Percentiles rank a stretch among this genome's conserved stretches.
Evolutionary conservation across 768 basidiomycete genomes (phyloP).

Genomic region (Agaricus sinodeliciosus): DNA sequence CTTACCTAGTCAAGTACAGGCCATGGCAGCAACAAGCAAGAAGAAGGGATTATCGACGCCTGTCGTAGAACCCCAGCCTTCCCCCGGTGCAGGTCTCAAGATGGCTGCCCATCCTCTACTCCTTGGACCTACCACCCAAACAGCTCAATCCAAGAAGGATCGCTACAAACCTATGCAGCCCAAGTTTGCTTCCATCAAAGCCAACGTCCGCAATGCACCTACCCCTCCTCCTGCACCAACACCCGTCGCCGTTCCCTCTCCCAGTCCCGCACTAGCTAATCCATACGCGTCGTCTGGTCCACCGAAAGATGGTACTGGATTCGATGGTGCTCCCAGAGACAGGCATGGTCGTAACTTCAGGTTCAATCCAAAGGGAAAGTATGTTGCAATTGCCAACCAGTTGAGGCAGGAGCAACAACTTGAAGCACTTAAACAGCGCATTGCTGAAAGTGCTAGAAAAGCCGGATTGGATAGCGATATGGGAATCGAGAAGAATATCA

Average conservation of each 20-base stretch:
- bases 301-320: constrained; percentile 49
- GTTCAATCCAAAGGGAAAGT: constrained; percentile 93
- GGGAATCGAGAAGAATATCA: constrained; percentile 83
- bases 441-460: constrained; percentile 88
- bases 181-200: constrained; percentile 95
- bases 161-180: constrained; percentile 98
- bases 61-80: constrained; percentile 57
- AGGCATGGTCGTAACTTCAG: constrained; percentile 64
- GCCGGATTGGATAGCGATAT: constrained; percentile 94
- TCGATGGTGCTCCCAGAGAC: constrained; percentile 71
- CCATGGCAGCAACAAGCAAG: constrained; percentile 48
- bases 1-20: constrained; percentile 24
- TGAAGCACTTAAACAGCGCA: constrained; percentile 87
- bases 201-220: constrained; percentile 74
- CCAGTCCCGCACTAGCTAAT: constrained; percentile 40
- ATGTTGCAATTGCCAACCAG: constrained; percentile 66
- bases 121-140: constrained; percentile 54
- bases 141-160: constrained; percentile 78
- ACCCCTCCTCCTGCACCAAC: constrained; percentile 37
- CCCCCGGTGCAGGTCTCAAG: constrained; percentile 65
- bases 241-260: constrained; percentile 22
- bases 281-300: constrained; percentile 64
- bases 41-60: constrained; percentile 37
- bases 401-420: constrained; percentile 71
- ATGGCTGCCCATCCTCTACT: constrained; percentile 89